Evolutionary conservation across 805 yeast species (phyloP).

Genomic region (Kodamaea kaohsiungensis): DNA sequence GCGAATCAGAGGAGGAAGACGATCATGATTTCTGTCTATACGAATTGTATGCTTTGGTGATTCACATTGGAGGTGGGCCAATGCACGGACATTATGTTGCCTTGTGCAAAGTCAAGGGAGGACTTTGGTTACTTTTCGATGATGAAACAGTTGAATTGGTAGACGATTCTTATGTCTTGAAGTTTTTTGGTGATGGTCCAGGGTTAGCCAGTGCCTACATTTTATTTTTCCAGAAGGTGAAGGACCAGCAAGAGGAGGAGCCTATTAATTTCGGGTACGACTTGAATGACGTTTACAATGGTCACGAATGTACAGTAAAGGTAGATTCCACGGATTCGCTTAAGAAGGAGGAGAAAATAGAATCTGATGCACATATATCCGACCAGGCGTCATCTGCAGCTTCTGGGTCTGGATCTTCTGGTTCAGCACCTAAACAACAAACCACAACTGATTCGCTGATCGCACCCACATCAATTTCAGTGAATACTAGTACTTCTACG

Average conservation of each 20-base stretch:
- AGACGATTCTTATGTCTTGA: slow-evolving; percentile 76
- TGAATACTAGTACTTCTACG: not conserved
- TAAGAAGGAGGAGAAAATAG: slow-evolving; percentile 4
- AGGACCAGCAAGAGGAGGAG: slow-evolving; percentile 40
- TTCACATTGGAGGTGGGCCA: slow-evolving; percentile 97
- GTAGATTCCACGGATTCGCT: slow-evolving; percentile 5
- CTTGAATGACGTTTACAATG: slow-evolving; percentile 31
- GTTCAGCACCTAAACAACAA: not conserved
- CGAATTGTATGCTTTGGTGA: slow-evolving; percentile 82
- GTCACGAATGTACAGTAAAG: slow-evolving; percentile 14
- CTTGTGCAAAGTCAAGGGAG: slow-evolving; percentile 70
- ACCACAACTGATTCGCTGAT: not conserved
- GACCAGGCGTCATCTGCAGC: slow-evolving; percentile 8
- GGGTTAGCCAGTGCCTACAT: slow-evolving; percentile 92
- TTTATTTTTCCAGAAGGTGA: slow-evolving; percentile 61
- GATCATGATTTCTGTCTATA: slow-evolving; percentile 55
- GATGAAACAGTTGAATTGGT: slow-evolving; percentile 93
- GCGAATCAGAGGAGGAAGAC: slow-evolving; percentile 18
- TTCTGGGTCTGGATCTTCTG: slow-evolving; percentile 1
- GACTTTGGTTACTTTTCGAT: slow-evolving; percentile 91
- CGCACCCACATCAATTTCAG: not conserved
- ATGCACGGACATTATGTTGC: slow-evolving; percentile 96
- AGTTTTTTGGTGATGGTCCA: slow-evolving; percentile 85
- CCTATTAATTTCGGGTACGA: slow-evolving; percentile 37
- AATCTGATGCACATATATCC: not conserved